These are phyloP conservation scores for Sugiyamaella valdiviana DNA, from an alignment of 805 yeast species.

Conservation along the genomic window DNA sequence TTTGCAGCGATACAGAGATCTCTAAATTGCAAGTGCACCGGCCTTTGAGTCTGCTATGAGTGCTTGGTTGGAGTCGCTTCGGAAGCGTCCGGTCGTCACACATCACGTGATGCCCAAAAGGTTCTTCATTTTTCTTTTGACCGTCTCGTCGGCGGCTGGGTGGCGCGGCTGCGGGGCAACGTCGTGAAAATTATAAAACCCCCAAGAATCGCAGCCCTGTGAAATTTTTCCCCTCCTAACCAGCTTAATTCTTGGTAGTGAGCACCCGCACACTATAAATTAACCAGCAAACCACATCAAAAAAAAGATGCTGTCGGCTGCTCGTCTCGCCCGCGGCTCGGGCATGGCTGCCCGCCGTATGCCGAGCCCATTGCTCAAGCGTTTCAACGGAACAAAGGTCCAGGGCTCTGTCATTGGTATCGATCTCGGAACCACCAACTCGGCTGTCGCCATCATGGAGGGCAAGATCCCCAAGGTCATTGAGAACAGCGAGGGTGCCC, in stretches of 20 bases:
- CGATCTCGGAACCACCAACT: constrained; percentile 84
- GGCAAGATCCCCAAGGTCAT: constrained; percentile 69
- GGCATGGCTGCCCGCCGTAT: neutral
- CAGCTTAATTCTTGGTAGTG: neutral
- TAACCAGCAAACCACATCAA: neutral
- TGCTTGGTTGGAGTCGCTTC: too few species aligned
- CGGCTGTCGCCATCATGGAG: constrained; percentile 83
- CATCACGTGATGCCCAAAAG: neutral
- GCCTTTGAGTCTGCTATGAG: too few species aligned
- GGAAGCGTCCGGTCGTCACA: neutral
- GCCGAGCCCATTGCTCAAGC: constrained; percentile 24
- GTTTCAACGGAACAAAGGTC: constrained; percentile 44
- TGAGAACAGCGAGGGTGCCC: constrained; percentile 70
- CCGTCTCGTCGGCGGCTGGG: too few species aligned
- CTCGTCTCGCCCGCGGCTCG: neutral
- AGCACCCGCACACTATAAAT: neutral
- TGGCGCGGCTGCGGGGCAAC: neutral
- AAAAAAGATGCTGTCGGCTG: neutral
- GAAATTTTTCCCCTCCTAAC: neutral
- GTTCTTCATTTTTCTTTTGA: neutral
- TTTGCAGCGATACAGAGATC: too few species aligned
- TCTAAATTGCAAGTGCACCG: too few species aligned
- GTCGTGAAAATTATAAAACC: neutral
- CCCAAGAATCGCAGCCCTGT: neutral
- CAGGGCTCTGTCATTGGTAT: constrained; percentile 70